Percentiles rank a stretch among this genome's conserved stretches.
Evolutionary conservation across 257 asterid species (phyloP).

Genomic region (Gentiana straminea): DNA sequence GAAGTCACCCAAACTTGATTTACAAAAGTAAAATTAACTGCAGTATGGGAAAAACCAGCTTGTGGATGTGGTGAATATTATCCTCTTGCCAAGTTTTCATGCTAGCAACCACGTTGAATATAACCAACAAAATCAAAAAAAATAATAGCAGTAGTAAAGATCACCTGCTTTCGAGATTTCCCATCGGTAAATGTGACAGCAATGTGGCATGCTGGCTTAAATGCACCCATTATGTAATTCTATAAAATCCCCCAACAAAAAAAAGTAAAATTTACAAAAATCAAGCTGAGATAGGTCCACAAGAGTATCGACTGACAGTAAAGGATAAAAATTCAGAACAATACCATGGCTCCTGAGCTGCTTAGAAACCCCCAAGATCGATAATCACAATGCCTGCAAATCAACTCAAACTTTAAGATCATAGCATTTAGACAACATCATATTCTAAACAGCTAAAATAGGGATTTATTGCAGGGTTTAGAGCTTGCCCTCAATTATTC

Average conservation of each 20-base stretch:
- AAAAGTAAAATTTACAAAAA: neutral
- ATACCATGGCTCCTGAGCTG: constrained; percentile 14
- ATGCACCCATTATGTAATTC: constrained; percentile 88
- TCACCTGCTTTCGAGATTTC: constrained; percentile 77
- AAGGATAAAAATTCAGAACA: neutral
- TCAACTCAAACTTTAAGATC: neutral
- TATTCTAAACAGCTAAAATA: neutral
- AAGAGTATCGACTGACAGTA: neutral
- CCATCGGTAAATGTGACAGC: constrained; percentile 65
- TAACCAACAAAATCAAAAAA: no score
- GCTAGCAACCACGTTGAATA: no score
- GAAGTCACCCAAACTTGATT: no score
- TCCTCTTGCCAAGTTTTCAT: no score
- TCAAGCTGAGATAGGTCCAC: neutral
- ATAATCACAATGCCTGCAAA: constrained; percentile 10
- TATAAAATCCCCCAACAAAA: constrained; percentile 20
- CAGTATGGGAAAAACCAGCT: no score
- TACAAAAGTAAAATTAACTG: no score
- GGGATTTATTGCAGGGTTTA: neutral
- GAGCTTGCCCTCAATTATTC: neutral
- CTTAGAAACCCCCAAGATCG: constrained; percentile 8
- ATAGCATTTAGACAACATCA: neutral
- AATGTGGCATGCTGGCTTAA: constrained; percentile 86
- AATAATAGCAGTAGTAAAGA: neutral
- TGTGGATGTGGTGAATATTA: no score